Base-by-base conservation (phyloP, 2,329 filamentous ascomycete genomes). In the Ascochyta clinopodiicola region DNA sequence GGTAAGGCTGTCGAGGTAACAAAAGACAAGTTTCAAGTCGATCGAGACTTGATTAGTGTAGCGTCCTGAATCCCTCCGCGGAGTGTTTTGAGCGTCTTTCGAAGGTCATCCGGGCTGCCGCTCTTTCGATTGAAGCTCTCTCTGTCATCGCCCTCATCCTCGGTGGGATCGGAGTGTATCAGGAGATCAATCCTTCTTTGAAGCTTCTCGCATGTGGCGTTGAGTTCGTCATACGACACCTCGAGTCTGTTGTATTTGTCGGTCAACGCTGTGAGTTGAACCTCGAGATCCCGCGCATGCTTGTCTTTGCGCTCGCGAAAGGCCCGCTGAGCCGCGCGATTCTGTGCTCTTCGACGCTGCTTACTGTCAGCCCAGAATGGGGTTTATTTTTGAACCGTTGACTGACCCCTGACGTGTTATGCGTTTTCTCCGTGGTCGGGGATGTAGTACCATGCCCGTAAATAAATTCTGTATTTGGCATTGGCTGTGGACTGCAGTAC, bases 301-400 rank as follows among this genome's bases (percentile, higher is more conserved):
- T 87, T 85, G 66, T 88, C 84, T 65, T 87, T 87, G 48, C 85
- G 80, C 68, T 87, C 84, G 43, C 84, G 79, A 66, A 86, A 87
- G 0, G 84, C 84, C 54, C 84, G 77, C 68, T 87, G 84, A 2
- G 84, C 86, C 35, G 84, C 84, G 49, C 84, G 80, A 62, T 86
- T 86, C 63, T 86, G 84, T 40, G 84, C 84, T 67, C 84, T 78
- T 56, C 84, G 81, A 42, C 84, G 80, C 82, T 86, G 66, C 31
- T 38, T 6, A 6, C 6, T 17, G 40, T 60, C 64, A 57, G 72
- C 37, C 9, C 17, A 45, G 19, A 9, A 10, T 13, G 7, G 12
- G 19, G 7, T 7, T 24, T 25, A n/a, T 21, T 5, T 8, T 12
- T 9, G n/a, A 21, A 15, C 3, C 2, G 36, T 6, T 6, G 13